phyloP scores from a whole-genome alignment of 176 grass and related monocot genomes.

The Carex kokanica region DNA sequence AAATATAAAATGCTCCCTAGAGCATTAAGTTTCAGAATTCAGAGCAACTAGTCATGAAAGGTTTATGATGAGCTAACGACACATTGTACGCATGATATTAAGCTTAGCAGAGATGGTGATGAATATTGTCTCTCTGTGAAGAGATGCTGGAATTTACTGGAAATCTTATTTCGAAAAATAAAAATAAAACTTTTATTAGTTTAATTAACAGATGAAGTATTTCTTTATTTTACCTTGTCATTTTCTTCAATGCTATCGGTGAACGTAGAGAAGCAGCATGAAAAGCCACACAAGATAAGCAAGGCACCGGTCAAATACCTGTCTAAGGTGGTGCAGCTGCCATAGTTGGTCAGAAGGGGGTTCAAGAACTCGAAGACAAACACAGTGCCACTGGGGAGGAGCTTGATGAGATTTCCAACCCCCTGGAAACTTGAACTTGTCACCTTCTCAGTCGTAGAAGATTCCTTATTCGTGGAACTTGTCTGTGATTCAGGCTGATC shows the following conservation, averaged over 20 bases:
- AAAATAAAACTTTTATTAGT: background rate
- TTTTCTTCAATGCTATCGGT: conserved; percentile 73
- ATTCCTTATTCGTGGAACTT: background rate
- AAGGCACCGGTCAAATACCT: conserved; percentile 36
- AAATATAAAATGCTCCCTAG: background rate
- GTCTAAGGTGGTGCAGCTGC: conserved; percentile 45
- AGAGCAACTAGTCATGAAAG: background rate
- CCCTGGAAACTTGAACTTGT: conserved; percentile 20
- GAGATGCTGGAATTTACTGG: no score
- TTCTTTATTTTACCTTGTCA: conserved; percentile 35
- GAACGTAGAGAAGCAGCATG: conserved; percentile 63
- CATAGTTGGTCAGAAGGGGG: conserved; percentile 62
- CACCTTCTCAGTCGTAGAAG: conserved; percentile 8
- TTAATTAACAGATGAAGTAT: background rate
- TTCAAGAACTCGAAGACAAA: conserved; percentile 74
- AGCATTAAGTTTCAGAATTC: background rate
- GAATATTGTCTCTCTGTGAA: no score
- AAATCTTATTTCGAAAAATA: no score
- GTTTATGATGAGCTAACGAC: background rate
- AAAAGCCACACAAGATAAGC: conserved; percentile 48
- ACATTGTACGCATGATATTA: background rate
- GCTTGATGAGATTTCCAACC: conserved; percentile 72
- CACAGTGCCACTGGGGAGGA: conserved; percentile 71
- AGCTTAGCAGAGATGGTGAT: no score
- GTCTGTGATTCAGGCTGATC: conserved; percentile 15